Percentiles rank a stretch among this genome's conserved stretches.
These are phyloP conservation scores for Orbilia oligospora DNA, from an alignment of 2,329 filamentous ascomycete species.

Conservation along the genomic window DNA sequence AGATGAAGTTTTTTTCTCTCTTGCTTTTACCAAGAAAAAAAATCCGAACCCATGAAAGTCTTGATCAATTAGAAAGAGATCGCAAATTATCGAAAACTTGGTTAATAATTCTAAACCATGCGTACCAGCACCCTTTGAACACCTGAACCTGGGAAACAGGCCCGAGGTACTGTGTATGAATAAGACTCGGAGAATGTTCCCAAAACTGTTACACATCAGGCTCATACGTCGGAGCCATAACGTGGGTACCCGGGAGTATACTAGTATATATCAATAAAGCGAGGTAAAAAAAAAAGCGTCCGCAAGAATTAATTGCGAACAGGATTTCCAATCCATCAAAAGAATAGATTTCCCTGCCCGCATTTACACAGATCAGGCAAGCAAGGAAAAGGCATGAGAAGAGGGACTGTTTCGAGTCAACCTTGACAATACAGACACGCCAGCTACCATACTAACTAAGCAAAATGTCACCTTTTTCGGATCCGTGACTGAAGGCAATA, in stretches of 20 bases:
- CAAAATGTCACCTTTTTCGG: background rate
- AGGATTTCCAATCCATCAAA: too few relatives aligned
- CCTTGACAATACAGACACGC: background rate
- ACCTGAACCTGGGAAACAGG: background rate
- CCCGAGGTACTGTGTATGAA: too few relatives aligned
- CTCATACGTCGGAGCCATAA: constrained; percentile 14
- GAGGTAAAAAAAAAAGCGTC: background rate
- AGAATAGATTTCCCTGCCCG: background rate
- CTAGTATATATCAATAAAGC: too few relatives aligned
- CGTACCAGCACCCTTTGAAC: background rate
- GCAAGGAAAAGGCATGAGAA: background rate
- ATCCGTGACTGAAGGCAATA: constrained; percentile 26
- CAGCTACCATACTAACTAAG: background rate
- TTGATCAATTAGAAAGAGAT: too few relatives aligned
- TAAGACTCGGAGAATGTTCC: background rate
- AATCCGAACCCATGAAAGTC: background rate
- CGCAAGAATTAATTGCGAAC: constrained; percentile 1
- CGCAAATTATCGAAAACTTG: background rate
- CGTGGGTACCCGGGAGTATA: background rate
- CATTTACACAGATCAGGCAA: background rate
- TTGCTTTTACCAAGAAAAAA: background rate
- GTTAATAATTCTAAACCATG: constrained; percentile 21
- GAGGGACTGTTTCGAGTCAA: constrained; percentile 8
- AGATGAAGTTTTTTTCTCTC: background rate
- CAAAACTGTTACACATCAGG: constrained; percentile 13